Conservation (phyloP, 768 basidiomycete genomes). For the Boletus coccyginus region DNA sequence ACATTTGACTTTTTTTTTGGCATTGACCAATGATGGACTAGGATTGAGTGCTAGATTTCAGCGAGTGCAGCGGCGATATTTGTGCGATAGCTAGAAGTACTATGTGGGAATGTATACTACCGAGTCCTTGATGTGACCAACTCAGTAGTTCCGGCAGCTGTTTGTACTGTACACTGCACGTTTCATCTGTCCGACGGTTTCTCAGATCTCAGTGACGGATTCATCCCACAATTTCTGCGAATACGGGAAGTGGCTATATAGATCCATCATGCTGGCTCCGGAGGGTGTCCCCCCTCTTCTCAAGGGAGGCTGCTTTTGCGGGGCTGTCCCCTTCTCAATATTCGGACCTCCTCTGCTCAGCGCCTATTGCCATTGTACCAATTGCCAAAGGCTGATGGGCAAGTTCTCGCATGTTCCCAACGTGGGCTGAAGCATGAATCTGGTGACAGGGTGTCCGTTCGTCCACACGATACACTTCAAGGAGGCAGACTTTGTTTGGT, state of each 20-base stretch:
- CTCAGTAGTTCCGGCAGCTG: neutral
- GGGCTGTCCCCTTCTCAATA: conserved; percentile 47
- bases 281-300: conserved; percentile 21
- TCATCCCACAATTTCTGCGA: neutral
- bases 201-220: neutral
- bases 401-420: conserved; percentile 9
- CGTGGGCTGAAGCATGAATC: neutral
- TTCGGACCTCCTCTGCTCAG: conserved; percentile 48
- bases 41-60: neutral
- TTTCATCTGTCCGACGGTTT: too few species aligned
- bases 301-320: conserved; percentile 60
- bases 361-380: conserved; percentile 68
- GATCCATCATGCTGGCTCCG: conserved; percentile 10
- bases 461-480: conserved; percentile 61
- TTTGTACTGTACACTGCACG: too few species aligned
- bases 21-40: neutral
- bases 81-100: conserved; percentile 1
- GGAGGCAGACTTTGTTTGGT: conserved; percentile 53
- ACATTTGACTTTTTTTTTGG: neutral
- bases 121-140: neutral
- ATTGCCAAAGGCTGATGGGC: conserved; percentile 65
- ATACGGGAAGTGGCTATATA: too few species aligned
- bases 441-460: conserved; percentile 43
- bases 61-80: neutral
- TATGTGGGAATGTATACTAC: too few species aligned